Percentiles rank a stretch among this genome's conserved stretches.
Evolutionary conservation across 73 alveolate species (phyloP).

Genomic region (Tetrahymena borealis): DNA sequence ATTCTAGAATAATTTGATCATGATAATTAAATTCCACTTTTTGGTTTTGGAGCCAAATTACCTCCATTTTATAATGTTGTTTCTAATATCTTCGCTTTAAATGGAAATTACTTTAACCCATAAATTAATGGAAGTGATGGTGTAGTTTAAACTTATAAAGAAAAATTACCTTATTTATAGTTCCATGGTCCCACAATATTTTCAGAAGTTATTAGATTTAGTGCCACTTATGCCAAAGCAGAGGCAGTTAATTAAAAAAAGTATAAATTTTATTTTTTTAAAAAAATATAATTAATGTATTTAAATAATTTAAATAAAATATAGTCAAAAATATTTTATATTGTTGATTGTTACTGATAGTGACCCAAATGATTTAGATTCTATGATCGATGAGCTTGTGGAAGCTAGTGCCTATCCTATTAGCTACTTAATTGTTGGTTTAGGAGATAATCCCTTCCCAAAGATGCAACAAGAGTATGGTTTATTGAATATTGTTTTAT

Average conservation of each 20-base stretch:
- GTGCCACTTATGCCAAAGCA: constrained; percentile 54
- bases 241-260: constrained; percentile 48
- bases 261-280: constrained; percentile 9
- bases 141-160: constrained; percentile 68
- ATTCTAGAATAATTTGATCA: constrained; percentile 82
- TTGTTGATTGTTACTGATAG: constrained; percentile 93
- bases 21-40: constrained; percentile 85
- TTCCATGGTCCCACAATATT: constrained; percentile 95
- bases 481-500: not conserved
- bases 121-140: constrained; percentile 81
- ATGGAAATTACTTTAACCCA: constrained; percentile 83
- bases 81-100: constrained; percentile 87
- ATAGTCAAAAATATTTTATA: constrained; percentile 53
- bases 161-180: constrained; percentile 46
- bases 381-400: constrained; percentile 81
- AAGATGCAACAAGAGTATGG: constrained; percentile 86
- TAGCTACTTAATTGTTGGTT: constrained; percentile 88
- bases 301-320: not conserved
- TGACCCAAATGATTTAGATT: constrained; percentile 74
- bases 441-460: constrained; percentile 86
- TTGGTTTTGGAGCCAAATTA: constrained; percentile 92
- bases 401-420: constrained; percentile 85
- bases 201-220: constrained; percentile 42
- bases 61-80: constrained; percentile 54
- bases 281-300: not conserved